Conservation (phyloP, 2,329 filamentous ascomycete genomes). For the Fusarium sp. region DNA sequence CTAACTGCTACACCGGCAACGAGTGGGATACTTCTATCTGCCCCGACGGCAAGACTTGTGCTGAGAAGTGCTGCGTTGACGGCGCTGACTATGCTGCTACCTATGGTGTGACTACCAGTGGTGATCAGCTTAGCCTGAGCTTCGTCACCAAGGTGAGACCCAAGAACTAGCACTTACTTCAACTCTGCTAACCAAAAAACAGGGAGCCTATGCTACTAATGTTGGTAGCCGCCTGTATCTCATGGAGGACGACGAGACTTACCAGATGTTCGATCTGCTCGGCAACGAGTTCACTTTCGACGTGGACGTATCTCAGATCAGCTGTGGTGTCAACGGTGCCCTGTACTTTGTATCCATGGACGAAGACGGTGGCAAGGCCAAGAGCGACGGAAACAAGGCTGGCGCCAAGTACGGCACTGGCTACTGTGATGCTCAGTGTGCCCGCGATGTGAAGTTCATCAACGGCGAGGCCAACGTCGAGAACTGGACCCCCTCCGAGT, state of each 20-base stretch:
- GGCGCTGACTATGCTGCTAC: slow-evolving; percentile 61
- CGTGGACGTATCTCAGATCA: slow-evolving; percentile 73
- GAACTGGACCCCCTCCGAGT: slow-evolving; percentile 60
- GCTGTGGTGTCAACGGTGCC: slow-evolving; percentile 77
- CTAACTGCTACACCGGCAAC: slow-evolving; percentile 68
- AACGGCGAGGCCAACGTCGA: slow-evolving; percentile 64
- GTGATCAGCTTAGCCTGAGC: slow-evolving; percentile 61
- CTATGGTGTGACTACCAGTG: slow-evolving; percentile 64
- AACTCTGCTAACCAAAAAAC: too few species aligned
- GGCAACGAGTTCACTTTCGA: slow-evolving; percentile 78
- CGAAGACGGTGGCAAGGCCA: slow-evolving; percentile 62
- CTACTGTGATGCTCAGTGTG: slow-evolving; percentile 61
- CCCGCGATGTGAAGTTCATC: slow-evolving; percentile 65
- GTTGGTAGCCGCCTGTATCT: slow-evolving; percentile 70
- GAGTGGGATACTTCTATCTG: slow-evolving; percentile 54
- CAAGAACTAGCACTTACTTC: too few species aligned
- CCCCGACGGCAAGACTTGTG: slow-evolving; percentile 54
- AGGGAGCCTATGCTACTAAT: slow-evolving; percentile 54
- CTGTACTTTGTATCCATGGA: slow-evolving; percentile 74
- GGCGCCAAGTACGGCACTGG: slow-evolving; percentile 70
- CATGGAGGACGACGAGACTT: slow-evolving; percentile 68
- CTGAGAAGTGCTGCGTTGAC: slow-evolving; percentile 61
- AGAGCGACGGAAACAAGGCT: slow-evolving; percentile 61
- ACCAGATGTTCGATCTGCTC: slow-evolving; percentile 71
- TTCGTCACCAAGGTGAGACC: slow-evolving; percentile 61